phyloP scores from a whole-genome alignment of 805 yeast species.

The Cyberlindnera xishuangbannaensis region DNA sequence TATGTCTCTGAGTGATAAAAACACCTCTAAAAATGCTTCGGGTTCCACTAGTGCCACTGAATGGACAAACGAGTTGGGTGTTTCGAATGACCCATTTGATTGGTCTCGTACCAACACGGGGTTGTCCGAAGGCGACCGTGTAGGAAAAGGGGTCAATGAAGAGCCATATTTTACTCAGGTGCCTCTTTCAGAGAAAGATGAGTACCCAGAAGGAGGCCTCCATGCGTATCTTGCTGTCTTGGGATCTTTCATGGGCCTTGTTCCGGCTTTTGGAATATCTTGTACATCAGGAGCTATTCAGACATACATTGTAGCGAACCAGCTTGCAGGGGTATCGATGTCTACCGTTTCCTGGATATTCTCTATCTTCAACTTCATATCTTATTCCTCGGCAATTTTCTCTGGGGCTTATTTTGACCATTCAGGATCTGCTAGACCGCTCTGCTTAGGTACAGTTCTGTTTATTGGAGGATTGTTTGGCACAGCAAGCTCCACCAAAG shows the following conservation, averaged over 20 bases:
- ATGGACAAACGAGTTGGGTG: slow-evolving; percentile 7
- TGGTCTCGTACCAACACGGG: slow-evolving; percentile 12
- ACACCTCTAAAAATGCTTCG: no score
- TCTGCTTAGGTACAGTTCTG: slow-evolving; percentile 39
- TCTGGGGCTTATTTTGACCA: slow-evolving; percentile 60
- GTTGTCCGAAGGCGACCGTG: no score
- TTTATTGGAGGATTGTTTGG: slow-evolving; percentile 51
- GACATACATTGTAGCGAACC: slow-evolving; percentile 51
- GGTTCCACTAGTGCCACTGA: no score
- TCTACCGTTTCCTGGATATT: slow-evolving; percentile 63
- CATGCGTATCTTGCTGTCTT: slow-evolving; percentile 52
- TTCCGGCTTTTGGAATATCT: slow-evolving; percentile 54
- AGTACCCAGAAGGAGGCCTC: slow-evolving; percentile 50
- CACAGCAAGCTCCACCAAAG: slow-evolving; percentile 44
- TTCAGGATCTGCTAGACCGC: slow-evolving; percentile 45
- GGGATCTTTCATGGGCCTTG: slow-evolving; percentile 55
- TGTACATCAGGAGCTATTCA: slow-evolving; percentile 65
- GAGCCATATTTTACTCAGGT: no score
- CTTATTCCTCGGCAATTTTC: slow-evolving; percentile 47
- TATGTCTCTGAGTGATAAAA: no score
- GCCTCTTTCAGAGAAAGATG: no score
- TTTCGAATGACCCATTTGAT: slow-evolving; percentile 6
- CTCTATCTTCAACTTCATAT: slow-evolving; percentile 49
- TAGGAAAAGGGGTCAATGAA: no score
- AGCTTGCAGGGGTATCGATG: slow-evolving; percentile 41